These are phyloP conservation scores for Dothistroma septosporum DNA, from an alignment of 2,329 filamentous ascomycete species.

Conservation along the genomic window DNA sequence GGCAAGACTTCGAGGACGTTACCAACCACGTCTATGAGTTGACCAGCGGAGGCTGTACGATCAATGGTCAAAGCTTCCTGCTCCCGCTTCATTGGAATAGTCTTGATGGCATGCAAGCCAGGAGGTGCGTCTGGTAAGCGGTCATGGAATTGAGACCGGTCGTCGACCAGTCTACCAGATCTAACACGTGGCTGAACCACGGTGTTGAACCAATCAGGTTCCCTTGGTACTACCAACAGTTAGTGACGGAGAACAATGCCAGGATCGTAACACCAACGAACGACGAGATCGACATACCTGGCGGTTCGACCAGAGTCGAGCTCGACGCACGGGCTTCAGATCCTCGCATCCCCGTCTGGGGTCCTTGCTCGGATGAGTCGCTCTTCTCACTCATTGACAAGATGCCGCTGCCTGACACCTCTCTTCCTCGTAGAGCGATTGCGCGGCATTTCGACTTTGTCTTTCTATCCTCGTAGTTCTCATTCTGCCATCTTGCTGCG, in stretches of 20 bases:
- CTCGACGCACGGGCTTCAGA: background rate
- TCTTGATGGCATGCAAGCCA: background rate
- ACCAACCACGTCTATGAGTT: background rate
- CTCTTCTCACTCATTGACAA: background rate
- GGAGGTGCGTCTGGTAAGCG: background rate
- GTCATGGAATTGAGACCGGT: background rate
- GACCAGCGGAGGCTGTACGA: background rate
- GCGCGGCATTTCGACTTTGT: background rate
- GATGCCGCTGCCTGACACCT: background rate
- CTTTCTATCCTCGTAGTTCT: background rate
- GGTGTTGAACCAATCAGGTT: background rate
- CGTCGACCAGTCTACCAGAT: background rate
- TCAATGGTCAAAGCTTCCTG: background rate
- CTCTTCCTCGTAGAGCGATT: background rate
- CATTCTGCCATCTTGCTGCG: constrained; percentile 11
- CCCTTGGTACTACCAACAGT: background rate
- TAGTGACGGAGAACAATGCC: background rate
- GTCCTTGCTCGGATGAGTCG: background rate
- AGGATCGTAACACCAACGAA: background rate
- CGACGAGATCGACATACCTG: background rate
- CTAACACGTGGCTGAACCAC: background rate
- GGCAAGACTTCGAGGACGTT: background rate
- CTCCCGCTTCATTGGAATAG: background rate
- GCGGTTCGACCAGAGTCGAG: background rate
- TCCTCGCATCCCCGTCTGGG: background rate